Conservation (phyloP, 129 eudicot species). For the Arctium minus region DNA sequence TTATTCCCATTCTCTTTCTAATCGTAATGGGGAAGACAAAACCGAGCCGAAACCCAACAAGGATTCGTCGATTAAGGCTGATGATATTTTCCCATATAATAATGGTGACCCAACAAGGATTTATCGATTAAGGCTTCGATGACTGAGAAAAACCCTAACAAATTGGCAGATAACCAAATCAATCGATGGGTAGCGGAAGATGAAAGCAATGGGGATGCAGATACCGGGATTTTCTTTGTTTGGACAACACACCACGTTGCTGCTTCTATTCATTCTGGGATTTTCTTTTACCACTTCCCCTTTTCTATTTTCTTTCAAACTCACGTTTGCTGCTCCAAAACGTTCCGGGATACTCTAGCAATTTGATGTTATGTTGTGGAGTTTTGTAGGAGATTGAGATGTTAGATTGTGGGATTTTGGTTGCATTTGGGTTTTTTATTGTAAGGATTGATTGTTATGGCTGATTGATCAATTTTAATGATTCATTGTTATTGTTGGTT, state of each 20-base stretch:
- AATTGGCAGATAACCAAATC: constrained; percentile 9
- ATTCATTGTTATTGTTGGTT: not conserved
- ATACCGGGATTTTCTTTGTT: not conserved
- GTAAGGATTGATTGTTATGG: no score
- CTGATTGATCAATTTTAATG: not conserved
- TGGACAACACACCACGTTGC: not conserved
- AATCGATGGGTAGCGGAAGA: not conserved
- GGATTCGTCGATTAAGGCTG: not conserved
- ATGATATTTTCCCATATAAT: constrained; percentile 4
- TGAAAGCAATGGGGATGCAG: not conserved
- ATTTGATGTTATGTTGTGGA: no score
- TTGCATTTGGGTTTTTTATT: no score
- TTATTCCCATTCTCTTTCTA: not conserved
- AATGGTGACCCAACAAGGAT: not conserved
- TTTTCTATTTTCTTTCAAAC: not conserved
- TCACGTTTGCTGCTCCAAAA: not conserved
- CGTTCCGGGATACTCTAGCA: not conserved
- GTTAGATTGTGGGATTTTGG: no score
- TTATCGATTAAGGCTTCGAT: constrained; percentile 8
- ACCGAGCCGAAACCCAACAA: constrained; percentile 1
- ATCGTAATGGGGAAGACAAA: constrained; percentile 2
- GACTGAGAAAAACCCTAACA: constrained; percentile 12
- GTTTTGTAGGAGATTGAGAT: no score
- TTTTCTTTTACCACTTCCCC: not conserved
- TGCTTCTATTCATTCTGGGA: not conserved